Evolutionary conservation across 2,329 filamentous ascomycete genomes (phyloP), one percentile per base, ranked within the genome.

Genomic region (Fusarium tupiense): DNA sequence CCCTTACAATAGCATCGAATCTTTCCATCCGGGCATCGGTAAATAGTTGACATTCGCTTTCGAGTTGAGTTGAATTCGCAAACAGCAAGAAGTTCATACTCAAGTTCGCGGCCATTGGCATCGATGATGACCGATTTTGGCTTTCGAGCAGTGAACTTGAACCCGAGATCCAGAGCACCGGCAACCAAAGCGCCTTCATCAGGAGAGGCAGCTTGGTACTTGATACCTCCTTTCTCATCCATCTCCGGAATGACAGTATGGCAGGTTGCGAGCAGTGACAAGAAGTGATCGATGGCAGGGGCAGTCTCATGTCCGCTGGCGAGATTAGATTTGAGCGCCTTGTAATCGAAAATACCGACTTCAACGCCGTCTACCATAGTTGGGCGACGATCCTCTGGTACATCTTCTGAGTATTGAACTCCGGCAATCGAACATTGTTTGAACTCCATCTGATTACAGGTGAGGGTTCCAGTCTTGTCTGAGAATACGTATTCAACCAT

Each of bases 401-500:
- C 91, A 49, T 96, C 94, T 61, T 96, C 95, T 19, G 94, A 93
- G 80, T 99, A 99, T 83, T 98, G 96, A 61, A 98, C 92, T 33
- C 96, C 96, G 33, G 91, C 94, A 80, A 99, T 98, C 1, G 93
- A 93, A 79, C 94, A 97, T 83, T 98, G 95, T 81, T 95, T 95
- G 83, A 98, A 99, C 82, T 98, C 96, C 96, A 99, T 98, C 88
- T 94, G 92, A 81, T 98, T 98, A 84, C 95, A 97, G n/a, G 96
- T 98, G 79, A 98, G 86, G 8, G 96, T 98, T 49, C 96, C 96
- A 4, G 96, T 98, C 86, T 98, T 98, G 86, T 98, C 96, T 1
- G 95, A 98, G 82, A 99, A 99, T 73, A 99, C 96, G 79, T 97
- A 99, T 80, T 98, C 96, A 50, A 99, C 97, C 89, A 98, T 98